Conservation (phyloP, 2,329 filamentous ascomycete species). For the Botrytis medusae region DNA sequence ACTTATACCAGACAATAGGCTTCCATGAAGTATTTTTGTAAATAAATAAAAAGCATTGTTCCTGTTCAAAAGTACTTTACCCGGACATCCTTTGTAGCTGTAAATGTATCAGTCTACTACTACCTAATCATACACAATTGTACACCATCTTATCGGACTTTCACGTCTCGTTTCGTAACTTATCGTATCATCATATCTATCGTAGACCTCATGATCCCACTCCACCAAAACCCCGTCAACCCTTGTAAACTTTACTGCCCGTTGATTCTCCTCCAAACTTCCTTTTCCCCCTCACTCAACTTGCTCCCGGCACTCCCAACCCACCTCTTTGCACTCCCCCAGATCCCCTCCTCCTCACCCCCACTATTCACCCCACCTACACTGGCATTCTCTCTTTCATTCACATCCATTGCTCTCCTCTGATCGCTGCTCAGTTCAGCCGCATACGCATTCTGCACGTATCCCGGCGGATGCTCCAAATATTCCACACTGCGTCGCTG, state of each 20-base stretch:
- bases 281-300: constrained; percentile 57
- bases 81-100: neutral
- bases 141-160: neutral
- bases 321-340: constrained; percentile 58
- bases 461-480: constrained; percentile 46
- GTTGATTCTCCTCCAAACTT: constrained; percentile 64
- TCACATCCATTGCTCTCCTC: constrained; percentile 34
- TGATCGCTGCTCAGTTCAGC: constrained; percentile 53
- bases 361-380: constrained; percentile 25
- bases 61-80: too few species aligned
- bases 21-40: neutral
- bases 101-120: neutral
- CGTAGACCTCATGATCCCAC: neutral
- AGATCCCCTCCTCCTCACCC: constrained; percentile 43
- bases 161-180: neutral
- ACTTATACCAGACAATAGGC: neutral
- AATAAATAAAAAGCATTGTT: neutral
- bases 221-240: neutral
- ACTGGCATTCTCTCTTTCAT: constrained; percentile 39
- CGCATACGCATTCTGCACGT: constrained; percentile 56
- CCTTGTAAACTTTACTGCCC: constrained; percentile 40
- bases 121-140: constrained; percentile 2
- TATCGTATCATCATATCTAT: neutral
- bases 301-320: constrained; percentile 57
- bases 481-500: constrained; percentile 32